Conservation (phyloP, 2,329 filamentous ascomycete genomes). For the Fusarium miscanthi region DNA sequence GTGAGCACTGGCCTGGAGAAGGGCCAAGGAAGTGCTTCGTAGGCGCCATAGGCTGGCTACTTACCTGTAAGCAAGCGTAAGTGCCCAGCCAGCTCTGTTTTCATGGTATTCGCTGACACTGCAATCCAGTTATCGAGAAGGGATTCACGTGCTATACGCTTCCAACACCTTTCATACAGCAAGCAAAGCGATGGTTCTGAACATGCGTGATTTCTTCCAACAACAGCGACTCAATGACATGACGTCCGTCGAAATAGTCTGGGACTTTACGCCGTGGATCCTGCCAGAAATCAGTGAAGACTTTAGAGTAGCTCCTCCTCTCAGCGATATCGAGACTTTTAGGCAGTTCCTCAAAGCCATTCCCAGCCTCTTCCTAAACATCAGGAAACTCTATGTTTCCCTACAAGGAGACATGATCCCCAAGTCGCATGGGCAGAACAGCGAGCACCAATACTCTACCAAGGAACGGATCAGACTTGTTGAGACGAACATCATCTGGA, state of each 20-base stretch:
- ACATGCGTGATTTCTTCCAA: constrained; percentile 30
- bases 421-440: background rate
- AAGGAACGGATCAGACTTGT: background rate
- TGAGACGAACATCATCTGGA: constrained; percentile 4
- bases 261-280: constrained; percentile 35
- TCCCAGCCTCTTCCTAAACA: constrained; percentile 23
- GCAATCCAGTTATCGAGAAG: constrained; percentile 44
- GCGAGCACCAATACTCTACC: background rate
- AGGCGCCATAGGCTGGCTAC: constrained; percentile 48
- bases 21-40: constrained; percentile 34
- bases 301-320: background rate
- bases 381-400: constrained; percentile 32
- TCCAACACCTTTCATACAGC: constrained; percentile 44
- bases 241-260: constrained; percentile 41
- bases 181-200: constrained; percentile 35
- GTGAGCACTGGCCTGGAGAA: constrained; percentile 38
- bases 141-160: constrained; percentile 46
- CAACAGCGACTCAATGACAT: constrained; percentile 39
- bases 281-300: background rate
- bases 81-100: background rate
- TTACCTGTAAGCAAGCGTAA: constrained; percentile 47
- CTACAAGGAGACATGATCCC: constrained; percentile 9
- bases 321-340: constrained; percentile 11
- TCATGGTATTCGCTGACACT: background rate
- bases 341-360: constrained; percentile 29